Evolutionary conservation across 345 rosid genomes (phyloP), one percentile per base, ranked within the genome.

Genomic region (Triadica sebifera): DNA sequence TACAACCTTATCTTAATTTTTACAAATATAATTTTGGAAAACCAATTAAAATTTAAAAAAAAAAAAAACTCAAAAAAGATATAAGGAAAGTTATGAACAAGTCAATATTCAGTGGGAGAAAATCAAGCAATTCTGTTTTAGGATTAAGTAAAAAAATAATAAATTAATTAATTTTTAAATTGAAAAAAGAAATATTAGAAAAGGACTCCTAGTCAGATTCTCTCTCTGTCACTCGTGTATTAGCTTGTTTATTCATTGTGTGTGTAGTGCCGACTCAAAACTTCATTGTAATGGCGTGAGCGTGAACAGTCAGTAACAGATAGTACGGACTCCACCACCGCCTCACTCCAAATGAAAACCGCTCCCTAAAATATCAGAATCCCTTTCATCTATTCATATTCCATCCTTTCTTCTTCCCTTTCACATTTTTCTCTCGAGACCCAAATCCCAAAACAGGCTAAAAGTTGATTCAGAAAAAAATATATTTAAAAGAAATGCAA

Each of bases 231-330:
- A 19, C 22, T 38, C 3, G 19, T 6, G 46, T 62, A 1, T 62
- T 0, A 37, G 39, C 17, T 61, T 61, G 37, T 22, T 51, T 59
- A 67, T 52, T 16, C 41, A 46, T 69, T 13, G 83, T 13, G 77
- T 63, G 72, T 60, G 66, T 38, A 69, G 73, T 60, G 82, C 73
- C 67, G 77, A 41, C 74, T 77, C 81, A 55, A 20, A n/a, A 38
- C 83, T 80, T 77, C 84, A 55, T 77, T 73, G 77, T 67, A 70
- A 83, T 76, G 86, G 84, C 65, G 77, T 73, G 78, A 78, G 81
- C 77, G 75, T 69, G 63, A 73, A 73, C 83, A 53, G 61, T 77
- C 58, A 70, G 71, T 53, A 60, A 64, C 79, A 69, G 62, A 65
- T 75, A 79, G 84, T 74, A 78, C 82, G 52, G 24, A 69, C 9